phyloP scores from a whole-genome alignment of 345 rosid genomes.

The Raphanus sativus region DNA sequence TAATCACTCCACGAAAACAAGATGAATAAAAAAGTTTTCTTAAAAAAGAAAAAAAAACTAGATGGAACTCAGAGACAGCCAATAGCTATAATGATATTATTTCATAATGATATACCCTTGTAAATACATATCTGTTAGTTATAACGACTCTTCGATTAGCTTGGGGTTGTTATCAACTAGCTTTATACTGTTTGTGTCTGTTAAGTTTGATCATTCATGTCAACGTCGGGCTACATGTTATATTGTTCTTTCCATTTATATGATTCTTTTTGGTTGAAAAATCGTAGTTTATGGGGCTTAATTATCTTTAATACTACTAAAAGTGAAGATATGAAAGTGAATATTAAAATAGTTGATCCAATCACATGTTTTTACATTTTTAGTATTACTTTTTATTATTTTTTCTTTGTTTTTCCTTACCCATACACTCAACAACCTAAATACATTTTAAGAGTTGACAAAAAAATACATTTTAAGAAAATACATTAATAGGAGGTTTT shows the following conservation, averaged over 20 bases:
- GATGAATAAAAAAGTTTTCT: background rate
- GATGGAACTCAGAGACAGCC: slow-evolving; percentile 28
- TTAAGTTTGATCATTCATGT: slow-evolving; percentile 34
- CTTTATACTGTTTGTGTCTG: slow-evolving; percentile 18
- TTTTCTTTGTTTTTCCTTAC: background rate
- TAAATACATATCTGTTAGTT: background rate
- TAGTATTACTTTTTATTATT: background rate
- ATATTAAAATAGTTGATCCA: slow-evolving; percentile 8
- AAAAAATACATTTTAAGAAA: background rate
- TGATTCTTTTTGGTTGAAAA: slow-evolving; percentile 9
- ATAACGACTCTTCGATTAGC: slow-evolving; percentile 21
- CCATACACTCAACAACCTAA: background rate
- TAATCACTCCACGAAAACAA: background rate
- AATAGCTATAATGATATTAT: slow-evolving; percentile 28
- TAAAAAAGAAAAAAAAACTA: background rate
- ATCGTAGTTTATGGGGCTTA: slow-evolving; percentile 15
- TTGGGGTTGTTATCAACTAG: slow-evolving; percentile 18
- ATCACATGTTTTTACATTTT: slow-evolving; percentile 24
- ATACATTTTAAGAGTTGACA: background rate
- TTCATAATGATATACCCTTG: slow-evolving; percentile 22
- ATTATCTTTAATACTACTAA: slow-evolving; percentile 5
- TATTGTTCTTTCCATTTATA: slow-evolving; percentile 8
- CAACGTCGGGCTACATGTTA: slow-evolving; percentile 14
- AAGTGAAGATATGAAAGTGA: background rate
- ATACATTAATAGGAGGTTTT: background rate